Conservation (phyloP, 257 asterid species). For the Petunia axillaris region DNA sequence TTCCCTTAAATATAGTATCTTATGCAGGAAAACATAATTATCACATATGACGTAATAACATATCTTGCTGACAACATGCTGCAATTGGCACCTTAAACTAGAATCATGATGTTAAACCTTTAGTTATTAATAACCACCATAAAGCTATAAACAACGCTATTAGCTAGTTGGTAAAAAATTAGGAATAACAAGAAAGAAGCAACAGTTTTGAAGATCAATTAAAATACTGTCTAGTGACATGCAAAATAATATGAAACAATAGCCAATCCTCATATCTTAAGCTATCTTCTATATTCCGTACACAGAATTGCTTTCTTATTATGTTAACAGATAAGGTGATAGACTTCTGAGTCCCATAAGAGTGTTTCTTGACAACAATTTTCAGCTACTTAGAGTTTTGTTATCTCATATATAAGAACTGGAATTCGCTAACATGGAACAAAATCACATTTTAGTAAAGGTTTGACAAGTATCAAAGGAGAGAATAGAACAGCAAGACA, state of each 20-base stretch:
- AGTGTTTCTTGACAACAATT: slow-evolving; percentile 4
- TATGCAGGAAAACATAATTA: neutral
- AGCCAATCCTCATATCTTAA: slow-evolving; percentile 20
- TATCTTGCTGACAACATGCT: slow-evolving; percentile 1
- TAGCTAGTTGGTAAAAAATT: neutral
- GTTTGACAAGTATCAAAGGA: neutral
- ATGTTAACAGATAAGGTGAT: neutral
- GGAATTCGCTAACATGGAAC: neutral
- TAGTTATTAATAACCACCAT: neutral
- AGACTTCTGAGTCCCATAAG: slow-evolving; percentile 9
- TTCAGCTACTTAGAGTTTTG: neutral
- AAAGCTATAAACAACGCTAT: slow-evolving; percentile 13
- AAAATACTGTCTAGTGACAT: neutral
- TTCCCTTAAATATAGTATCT: neutral
- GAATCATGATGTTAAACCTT: neutral
- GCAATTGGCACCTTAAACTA: slow-evolving; percentile 16
- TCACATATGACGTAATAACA: slow-evolving; percentile 2
- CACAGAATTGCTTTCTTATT: neutral
- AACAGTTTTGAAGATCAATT: neutral
- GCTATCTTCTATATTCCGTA: neutral
- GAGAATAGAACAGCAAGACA: neutral
- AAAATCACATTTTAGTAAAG: slow-evolving; percentile 13
- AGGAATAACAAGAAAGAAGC: slow-evolving; percentile 19
- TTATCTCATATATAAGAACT: neutral
- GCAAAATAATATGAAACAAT: slow-evolving; percentile 8